Evolutionary conservation across 345 rosid species (phyloP).

Genomic region (Litchi chinensis): DNA sequence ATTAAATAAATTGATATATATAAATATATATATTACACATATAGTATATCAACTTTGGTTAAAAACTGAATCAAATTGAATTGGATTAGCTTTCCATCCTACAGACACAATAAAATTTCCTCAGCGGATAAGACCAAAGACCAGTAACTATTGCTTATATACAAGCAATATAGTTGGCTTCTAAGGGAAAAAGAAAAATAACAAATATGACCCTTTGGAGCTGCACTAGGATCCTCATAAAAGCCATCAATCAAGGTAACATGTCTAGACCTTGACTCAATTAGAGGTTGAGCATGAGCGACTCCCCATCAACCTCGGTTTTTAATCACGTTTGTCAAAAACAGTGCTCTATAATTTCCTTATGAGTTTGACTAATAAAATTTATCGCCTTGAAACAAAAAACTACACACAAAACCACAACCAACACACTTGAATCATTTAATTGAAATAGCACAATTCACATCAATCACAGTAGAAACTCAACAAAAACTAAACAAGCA

Average conservation of each 20-base stretch:
- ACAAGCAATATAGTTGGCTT: neutral
- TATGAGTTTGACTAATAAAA: constrained; percentile 82
- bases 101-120: constrained; percentile 31
- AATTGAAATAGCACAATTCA: no score
- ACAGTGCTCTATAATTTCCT: constrained; percentile 81
- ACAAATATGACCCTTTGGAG: constrained; percentile 65
- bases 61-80: constrained; percentile 93
- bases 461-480: no score
- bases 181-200: constrained; percentile 2
- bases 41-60: constrained; percentile 74
- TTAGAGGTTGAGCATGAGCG: constrained; percentile 97
- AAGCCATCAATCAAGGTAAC: constrained; percentile 93
- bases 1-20: no score
- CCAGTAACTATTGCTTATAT: neutral
- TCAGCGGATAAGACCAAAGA: constrained; percentile 6
- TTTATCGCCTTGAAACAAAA: constrained; percentile 55
- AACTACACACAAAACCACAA: no score
- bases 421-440: no score
- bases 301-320: constrained; percentile 92
- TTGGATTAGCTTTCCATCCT: constrained; percentile 99
- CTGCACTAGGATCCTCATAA: constrained; percentile 98
- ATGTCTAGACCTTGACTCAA: constrained; percentile 96
- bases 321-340: constrained; percentile 73
- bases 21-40: no score
- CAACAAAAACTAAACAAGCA: no score